Evolutionary conservation across 306 rosid genomes (phyloP).

Genomic region (Coriaria nepalensis): DNA sequence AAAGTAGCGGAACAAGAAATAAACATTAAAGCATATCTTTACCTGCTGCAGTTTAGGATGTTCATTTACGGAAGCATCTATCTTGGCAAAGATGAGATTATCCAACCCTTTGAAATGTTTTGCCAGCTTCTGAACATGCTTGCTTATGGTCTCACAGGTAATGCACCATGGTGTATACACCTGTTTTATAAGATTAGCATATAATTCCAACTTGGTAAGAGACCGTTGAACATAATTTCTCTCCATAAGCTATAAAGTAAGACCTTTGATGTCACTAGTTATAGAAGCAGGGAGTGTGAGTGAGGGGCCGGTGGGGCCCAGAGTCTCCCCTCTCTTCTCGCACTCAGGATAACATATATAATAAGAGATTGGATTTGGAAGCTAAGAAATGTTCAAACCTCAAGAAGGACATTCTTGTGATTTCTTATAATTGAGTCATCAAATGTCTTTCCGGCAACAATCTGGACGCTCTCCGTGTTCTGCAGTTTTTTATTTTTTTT

Average conservation of each 20-base stretch:
- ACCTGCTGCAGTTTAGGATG: conserved; percentile 80
- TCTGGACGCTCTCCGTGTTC: conserved; percentile 40
- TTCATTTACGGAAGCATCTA: conserved; percentile 73
- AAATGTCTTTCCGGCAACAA: conserved; percentile 63
- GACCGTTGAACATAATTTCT: too few species aligned
- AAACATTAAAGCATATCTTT: too few species aligned
- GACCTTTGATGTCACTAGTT: too few species aligned
- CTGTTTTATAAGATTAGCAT: conserved; percentile 29
- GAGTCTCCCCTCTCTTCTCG: too few species aligned
- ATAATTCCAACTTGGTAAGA: too few species aligned
- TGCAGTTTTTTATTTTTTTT: conserved; percentile 50
- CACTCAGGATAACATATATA: too few species aligned
- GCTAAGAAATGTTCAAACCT: conserved; percentile 40
- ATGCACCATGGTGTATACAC: conserved; percentile 88
- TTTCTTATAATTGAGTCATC: conserved; percentile 53
- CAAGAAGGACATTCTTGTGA: conserved; percentile 58
- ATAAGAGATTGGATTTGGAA: too few species aligned
- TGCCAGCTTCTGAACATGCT: conserved; percentile 77
- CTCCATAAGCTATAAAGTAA: too few species aligned
- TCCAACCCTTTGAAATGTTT: conserved; percentile 74
- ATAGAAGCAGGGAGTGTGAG: too few species aligned
- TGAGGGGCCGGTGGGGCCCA: too few species aligned
- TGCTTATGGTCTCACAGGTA: conserved; percentile 63
- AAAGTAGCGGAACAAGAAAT: too few species aligned
- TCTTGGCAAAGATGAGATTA: conserved; percentile 45